Evolutionary conservation across 768 basidiomycete species (phyloP).

Genomic region (Suillus hirtellus): DNA sequence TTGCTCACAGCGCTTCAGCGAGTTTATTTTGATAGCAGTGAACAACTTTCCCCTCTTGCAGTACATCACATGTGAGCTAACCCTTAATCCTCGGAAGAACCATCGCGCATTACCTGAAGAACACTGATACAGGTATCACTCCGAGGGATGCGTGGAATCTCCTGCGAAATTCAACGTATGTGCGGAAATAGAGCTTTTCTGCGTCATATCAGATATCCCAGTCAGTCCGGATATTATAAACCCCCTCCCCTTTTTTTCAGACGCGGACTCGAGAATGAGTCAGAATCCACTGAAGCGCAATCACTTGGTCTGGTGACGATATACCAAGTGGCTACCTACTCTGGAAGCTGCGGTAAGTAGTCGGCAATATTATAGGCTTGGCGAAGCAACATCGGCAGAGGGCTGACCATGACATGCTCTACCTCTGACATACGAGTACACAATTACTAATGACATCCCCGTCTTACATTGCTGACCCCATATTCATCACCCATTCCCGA

Average conservation of each 20-base stretch:
- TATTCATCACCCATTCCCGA: not conserved
- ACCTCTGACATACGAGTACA: not conserved
- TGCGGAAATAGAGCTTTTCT: constrained; percentile 1
- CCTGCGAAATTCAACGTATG: not conserved
- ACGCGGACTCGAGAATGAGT: not conserved
- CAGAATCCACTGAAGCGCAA: not conserved
- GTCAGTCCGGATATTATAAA: not conserved
- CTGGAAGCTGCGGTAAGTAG: not conserved
- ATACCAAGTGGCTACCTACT: not conserved
- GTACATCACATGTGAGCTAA: not conserved
- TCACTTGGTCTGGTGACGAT: not conserved
- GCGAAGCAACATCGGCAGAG: not conserved
- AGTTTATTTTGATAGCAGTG: not conserved
- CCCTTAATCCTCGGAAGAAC: constrained; percentile 3
- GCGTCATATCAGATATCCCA: not conserved
- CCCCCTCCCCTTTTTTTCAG: not conserved
- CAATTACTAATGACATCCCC: not conserved
- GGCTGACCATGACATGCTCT: not conserved
- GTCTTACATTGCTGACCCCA: not conserved
- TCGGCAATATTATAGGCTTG: not conserved
- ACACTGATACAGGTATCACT: not conserved
- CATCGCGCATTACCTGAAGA: not conserved
- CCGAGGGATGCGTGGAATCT: constrained; percentile 3
- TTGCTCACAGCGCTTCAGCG: not conserved
- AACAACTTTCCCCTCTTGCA: not conserved